Evolutionary conservation across 2,329 filamentous ascomycete genomes (phyloP), one percentile per base, ranked within the genome.

Genomic region (Fusarium sp.): DNA sequence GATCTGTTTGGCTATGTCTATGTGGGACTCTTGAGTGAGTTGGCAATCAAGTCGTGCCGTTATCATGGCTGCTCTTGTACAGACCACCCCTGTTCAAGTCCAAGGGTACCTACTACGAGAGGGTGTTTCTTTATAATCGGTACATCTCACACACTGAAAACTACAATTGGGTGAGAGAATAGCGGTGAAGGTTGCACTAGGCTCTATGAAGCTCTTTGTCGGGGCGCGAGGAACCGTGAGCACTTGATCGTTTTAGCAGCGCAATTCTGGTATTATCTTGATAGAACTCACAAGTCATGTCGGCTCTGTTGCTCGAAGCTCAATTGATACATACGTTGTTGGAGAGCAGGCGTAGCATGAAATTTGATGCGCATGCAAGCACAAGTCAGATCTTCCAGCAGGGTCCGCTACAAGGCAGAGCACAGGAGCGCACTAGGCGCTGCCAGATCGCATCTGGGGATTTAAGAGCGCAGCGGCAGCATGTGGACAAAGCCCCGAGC

Each of bases 381-480:
- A 75, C 60, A 70, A 61, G 61, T 71, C 60, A 74, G 71, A 75
- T 75, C 73, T 75, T 49, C 55, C 74, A 73, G 64, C 71, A 70
- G 65, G 53, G 55, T 65, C 54, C 40, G 65, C 46, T 53, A 66
- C 63, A 73, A 62, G 72, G 67, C 65, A 74, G 47, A 74, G 70
- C 54, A 74, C 68, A 75, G 70, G 74, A 73, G 72, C 61, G 73
- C 73, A 75, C 74, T 75, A 75, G 73, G 63, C 66, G 70, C 72
- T 75, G 73, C 74, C 72, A 75, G 74, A 75, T 75, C 74, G 68
- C 72, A 75, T 75, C 73, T 66, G 65, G 70, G 68, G 71, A 70
- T 61, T 52, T 65, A 59, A 67, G 65, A 71, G 62, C 63, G 66
- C 70, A 73, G 70, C 73, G 71, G 73, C 70, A 75, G 70, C 62